Conservation (phyloP, 2,329 filamentous ascomycete species). For the Proliferodiscus dingleyae region DNA sequence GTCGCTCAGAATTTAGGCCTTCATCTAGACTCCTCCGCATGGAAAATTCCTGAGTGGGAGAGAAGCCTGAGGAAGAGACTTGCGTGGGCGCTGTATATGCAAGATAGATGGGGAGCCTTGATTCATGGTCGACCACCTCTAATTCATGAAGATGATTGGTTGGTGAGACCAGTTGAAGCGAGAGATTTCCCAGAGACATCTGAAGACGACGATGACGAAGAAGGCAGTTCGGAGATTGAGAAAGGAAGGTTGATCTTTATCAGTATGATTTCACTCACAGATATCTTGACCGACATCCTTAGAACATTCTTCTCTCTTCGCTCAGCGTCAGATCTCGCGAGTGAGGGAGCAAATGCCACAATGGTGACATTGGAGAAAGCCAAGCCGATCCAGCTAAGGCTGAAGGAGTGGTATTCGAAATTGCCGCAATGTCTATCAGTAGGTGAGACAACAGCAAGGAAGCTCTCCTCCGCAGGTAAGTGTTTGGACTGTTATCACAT, state of each 20-base stretch:
- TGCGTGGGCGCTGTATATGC: conserved; percentile 89
- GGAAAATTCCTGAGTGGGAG: conserved; percentile 88
- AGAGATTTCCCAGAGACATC: conserved; percentile 72
- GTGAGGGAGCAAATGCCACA: conserved; percentile 64
- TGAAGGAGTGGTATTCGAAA: conserved; percentile 76
- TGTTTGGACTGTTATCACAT: conserved; percentile 19
- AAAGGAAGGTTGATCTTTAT: conserved; percentile 45
- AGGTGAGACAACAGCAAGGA: conserved; percentile 49
- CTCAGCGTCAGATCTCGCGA: conserved; percentile 64
- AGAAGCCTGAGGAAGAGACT: conserved; percentile 77
- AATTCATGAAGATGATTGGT: conserved; percentile 66
- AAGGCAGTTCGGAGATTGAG: conserved; percentile 39
- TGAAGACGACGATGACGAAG: conserved; percentile 54
- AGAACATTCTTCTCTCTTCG: conserved; percentile 75
- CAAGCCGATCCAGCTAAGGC: conserved; percentile 75
- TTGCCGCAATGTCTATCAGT: conserved; percentile 58
- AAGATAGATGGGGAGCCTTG: conserved; percentile 87
- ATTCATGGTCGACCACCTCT: conserved; percentile 84
- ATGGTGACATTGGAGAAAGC: conserved; percentile 69
- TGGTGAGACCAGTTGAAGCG: conserved; percentile 58
- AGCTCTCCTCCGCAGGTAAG: conserved; percentile 35
- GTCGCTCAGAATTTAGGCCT: conserved; percentile 83
- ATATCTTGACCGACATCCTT: conserved; percentile 47
- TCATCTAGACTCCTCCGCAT: conserved; percentile 79
- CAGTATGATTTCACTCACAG: conserved; percentile 45